Conservation (phyloP, 306 rosid genomes). For the Corylus americana region DNA sequence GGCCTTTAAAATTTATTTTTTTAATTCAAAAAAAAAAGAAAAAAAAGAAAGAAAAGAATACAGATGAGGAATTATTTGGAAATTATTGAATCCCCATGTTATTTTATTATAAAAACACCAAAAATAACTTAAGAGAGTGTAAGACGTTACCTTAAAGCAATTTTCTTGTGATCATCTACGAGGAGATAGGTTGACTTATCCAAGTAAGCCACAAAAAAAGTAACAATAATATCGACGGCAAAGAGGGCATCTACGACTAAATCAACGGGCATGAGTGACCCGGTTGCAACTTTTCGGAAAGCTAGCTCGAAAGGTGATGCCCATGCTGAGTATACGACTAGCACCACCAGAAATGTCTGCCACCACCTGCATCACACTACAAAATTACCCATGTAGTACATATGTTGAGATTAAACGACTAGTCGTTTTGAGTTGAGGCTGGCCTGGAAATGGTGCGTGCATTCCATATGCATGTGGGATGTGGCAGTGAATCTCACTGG, state of each 20-base stretch:
- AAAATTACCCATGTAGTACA: background rate
- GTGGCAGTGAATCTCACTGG: too few species aligned
- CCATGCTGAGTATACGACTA: conserved; percentile 88
- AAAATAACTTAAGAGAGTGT: too few species aligned
- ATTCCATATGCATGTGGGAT: too few species aligned
- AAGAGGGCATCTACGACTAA: conserved; percentile 71
- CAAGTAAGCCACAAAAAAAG: conserved; percentile 88
- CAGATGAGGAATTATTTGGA: too few species aligned
- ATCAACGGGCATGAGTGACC: conserved; percentile 56
- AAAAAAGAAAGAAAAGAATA: too few species aligned
- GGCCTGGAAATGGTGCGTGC: background rate
- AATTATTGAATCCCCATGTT: too few species aligned
- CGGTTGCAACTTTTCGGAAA: conserved; percentile 51
- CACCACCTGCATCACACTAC: conserved; percentile 53
- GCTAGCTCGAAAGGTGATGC: conserved; percentile 86
- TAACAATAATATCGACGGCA: conserved; percentile 62
- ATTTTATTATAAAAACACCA: too few species aligned
- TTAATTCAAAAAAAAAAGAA: too few species aligned
- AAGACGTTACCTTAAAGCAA: conserved; percentile 57
- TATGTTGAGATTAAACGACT: background rate
- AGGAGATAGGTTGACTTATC: conserved; percentile 78
- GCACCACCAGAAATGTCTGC: conserved; percentile 69
- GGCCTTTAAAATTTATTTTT: too few species aligned
- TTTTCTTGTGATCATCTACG: conserved; percentile 71
- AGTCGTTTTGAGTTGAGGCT: background rate